phyloP scores from a whole-genome alignment of 2,329 filamentous ascomycete genomes.

The Catunica adiposa region DNA sequence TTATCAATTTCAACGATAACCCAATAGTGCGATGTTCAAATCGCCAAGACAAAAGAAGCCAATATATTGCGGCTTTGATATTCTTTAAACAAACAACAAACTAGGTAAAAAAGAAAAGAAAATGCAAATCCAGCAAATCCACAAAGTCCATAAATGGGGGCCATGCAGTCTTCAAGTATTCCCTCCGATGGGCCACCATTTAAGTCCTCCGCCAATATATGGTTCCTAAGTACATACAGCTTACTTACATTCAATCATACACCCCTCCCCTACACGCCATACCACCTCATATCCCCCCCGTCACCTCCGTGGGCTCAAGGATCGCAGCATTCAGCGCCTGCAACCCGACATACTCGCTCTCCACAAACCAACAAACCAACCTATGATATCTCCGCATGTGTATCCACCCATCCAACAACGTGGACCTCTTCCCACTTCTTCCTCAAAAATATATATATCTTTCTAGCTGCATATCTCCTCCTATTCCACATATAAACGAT shows the following conservation, averaged over 20 bases:
- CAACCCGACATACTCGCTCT: background rate
- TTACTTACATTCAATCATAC: no score
- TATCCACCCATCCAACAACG: background rate
- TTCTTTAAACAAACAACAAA: background rate
- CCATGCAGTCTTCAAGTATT: slow-evolving; percentile 7
- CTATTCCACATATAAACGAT: no score
- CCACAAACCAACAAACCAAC: background rate
- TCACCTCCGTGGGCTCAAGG: background rate
- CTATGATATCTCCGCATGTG: background rate
- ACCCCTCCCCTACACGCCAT: background rate
- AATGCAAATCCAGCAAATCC: background rate
- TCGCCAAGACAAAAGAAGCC: no score
- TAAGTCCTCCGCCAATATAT: background rate
- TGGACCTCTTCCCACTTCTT: background rate
- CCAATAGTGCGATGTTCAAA: no score
- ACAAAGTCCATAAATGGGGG: slow-evolving; percentile 6
- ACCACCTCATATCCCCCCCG: background rate
- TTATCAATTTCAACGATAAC: no score
- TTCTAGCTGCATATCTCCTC: no score
- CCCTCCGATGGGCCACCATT: background rate
- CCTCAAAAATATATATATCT: no score
- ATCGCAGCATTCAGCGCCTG: slow-evolving; percentile 3
- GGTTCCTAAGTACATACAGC: no score
- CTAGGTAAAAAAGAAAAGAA: background rate
- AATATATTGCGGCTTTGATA: background rate